phyloP scores from a whole-genome alignment of 768 basidiomycete genomes.

The Strobilomyces echinocephalus region DNA sequence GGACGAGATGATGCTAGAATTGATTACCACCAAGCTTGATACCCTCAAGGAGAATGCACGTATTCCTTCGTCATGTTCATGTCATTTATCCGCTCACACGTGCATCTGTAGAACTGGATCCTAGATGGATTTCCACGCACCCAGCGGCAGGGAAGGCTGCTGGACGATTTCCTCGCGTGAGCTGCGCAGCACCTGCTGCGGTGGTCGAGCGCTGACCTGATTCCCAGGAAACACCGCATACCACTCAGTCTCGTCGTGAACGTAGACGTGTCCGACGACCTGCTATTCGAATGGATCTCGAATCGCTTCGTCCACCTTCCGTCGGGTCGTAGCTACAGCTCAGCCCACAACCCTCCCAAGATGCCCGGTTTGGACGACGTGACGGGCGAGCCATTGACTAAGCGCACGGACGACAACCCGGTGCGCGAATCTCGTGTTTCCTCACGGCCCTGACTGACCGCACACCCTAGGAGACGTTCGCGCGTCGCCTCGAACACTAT shows the following conservation, averaged over 20 bases:
- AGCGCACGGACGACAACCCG: constrained; percentile 83
- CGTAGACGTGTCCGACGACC: constrained; percentile 75
- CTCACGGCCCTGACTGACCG: constrained; percentile 8
- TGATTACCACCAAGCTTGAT: constrained; percentile 69
- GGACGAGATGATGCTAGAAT: constrained; percentile 71
- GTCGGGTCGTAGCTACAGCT: constrained; percentile 84
- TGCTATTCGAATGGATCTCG: constrained; percentile 76
- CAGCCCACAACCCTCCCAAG: constrained; percentile 78
- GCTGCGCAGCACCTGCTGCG: constrained; percentile 14
- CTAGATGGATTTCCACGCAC: constrained; percentile 91
- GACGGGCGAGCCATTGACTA: constrained; percentile 77
- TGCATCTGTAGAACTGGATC: constrained; percentile 67
- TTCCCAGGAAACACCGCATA: constrained; percentile 49
- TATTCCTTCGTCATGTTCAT: constrained; percentile 4
- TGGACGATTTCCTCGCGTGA: constrained; percentile 69
- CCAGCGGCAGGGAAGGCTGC: constrained; percentile 67
- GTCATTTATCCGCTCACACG: constrained; percentile 4
- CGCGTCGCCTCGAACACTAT: constrained; percentile 69
- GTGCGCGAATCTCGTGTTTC: constrained; percentile 39
- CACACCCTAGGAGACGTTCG: constrained; percentile 60
- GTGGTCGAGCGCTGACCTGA: background rate
- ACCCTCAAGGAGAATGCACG: constrained; percentile 56
- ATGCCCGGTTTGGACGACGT: constrained; percentile 75
- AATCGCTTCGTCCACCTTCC: constrained; percentile 83
- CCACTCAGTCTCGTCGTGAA: constrained; percentile 78